A percentile compares a stretch with the other conserved stretches of the same genome.
phyloP scores from a whole-genome alignment of 495 filamentous ascomycete species.

The Lentithecium fluviatile region DNA sequence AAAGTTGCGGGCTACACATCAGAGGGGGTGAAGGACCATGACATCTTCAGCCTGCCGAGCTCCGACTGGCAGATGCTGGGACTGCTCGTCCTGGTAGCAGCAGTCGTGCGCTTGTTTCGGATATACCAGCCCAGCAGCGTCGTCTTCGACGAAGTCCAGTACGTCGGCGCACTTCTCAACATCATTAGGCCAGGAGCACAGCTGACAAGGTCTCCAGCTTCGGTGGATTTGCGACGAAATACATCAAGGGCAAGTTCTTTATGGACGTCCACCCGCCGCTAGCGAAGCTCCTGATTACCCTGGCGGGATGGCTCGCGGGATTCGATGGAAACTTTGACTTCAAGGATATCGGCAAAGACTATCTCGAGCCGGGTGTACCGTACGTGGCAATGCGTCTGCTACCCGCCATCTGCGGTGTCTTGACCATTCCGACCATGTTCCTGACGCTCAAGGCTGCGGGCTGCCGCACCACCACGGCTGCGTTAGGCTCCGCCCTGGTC shows the following conservation, averaged over 20 bases:
- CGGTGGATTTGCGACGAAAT: conserved; percentile 95
- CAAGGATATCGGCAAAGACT: conserved; percentile 99
- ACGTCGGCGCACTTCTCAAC: conserved; percentile 43
- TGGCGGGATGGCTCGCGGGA: conserved; percentile 92
- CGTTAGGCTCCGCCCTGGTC: conserved; percentile 77
- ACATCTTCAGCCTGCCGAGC: conserved; percentile 63
- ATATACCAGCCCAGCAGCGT: conserved; percentile 96
- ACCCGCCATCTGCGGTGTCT: conserved; percentile 81
- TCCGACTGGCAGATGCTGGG: conserved; percentile 78
- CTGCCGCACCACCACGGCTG: conserved; percentile 78
- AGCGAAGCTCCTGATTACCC: conserved; percentile 90
- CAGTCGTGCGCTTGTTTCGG: conserved; percentile 82
- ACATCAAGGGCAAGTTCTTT: conserved; percentile 97
- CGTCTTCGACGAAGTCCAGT: conserved; percentile 99
- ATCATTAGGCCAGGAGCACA: background rate
- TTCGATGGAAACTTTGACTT: conserved; percentile 97
- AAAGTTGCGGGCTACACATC: conserved; percentile 59
- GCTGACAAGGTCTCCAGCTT: conserved; percentile 55
- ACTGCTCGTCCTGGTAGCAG: conserved; percentile 70
- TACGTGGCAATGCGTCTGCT: conserved; percentile 97
- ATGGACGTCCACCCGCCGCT: conserved; percentile 99
- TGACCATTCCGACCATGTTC: conserved; percentile 88
- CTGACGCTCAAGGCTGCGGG: conserved; percentile 88
- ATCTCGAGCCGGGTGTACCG: conserved; percentile 87
- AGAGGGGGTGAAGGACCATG: conserved; percentile 62